Evolutionary conservation across 2,329 filamentous ascomycete species (phyloP).

Genomic region (Colletotrichum sidae): DNA sequence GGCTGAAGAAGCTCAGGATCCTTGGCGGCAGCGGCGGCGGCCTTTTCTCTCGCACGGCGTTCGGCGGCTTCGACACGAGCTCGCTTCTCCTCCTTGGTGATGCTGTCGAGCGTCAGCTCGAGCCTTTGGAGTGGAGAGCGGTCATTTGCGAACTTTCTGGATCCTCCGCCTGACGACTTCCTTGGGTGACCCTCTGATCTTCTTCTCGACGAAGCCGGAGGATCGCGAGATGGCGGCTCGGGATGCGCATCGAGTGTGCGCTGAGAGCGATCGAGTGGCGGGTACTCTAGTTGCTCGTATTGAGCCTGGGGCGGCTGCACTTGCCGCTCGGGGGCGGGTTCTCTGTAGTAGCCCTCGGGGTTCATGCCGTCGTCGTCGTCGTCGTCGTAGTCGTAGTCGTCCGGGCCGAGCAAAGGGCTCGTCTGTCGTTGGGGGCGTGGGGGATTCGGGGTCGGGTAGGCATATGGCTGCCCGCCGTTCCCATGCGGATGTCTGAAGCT

Average conservation of each 20-base stretch:
- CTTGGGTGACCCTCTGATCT: constrained; percentile 44
- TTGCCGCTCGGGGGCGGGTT: constrained; percentile 27
- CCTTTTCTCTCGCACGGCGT: constrained; percentile 73
- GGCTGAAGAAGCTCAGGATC: constrained; percentile 40
- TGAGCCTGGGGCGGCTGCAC: constrained; percentile 37
- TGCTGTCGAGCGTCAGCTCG: constrained; percentile 89
- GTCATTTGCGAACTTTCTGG: constrained; percentile 78
- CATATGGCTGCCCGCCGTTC: constrained; percentile 47
- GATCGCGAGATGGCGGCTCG: constrained; percentile 6
- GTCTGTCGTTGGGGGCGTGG: constrained; percentile 44
- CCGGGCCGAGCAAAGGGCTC: constrained; percentile 38
- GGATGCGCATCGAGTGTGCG: constrained; percentile 45
- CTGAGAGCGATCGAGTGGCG: constrained; percentile 44
- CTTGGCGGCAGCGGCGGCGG: constrained; percentile 49
- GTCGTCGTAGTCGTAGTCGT: not conserved
- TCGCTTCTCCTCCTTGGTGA: constrained; percentile 95
- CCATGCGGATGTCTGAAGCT: constrained; percentile 66
- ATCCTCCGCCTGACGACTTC: constrained; percentile 53
- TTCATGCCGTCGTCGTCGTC: constrained; percentile 44
- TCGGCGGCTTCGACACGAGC: constrained; percentile 88
- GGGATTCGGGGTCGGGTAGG: constrained; percentile 43
- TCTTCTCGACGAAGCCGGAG: constrained; percentile 23
- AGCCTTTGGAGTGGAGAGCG: constrained; percentile 93
- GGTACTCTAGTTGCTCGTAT: constrained; percentile 36
- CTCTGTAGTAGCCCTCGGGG: constrained; percentile 48